Evolutionary conservation across 768 basidiomycete species (phyloP), one percentile per base, ranked within the genome.

Genomic region (Fistulinella prunicolor): DNA sequence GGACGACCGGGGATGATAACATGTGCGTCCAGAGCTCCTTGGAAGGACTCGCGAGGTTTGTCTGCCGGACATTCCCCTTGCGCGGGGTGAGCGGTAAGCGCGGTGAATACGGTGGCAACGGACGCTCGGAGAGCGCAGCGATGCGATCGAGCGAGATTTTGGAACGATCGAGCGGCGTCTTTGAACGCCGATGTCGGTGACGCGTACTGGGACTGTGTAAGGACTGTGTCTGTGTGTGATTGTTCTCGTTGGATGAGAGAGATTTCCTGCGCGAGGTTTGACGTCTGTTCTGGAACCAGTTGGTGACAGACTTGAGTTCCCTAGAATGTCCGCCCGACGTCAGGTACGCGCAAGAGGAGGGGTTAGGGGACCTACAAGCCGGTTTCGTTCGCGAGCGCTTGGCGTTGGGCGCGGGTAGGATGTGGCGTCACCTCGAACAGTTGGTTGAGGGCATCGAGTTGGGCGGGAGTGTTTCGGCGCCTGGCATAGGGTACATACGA

Each of bases 231-330:
- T 29, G 56, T 17, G 49, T 7, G 13, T 44, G 54, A n/a, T 49
- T 32, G 46, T 66, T 68, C 44, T 68, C 67, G 28, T 46, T 59
- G 34, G 36, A 53, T 4, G 53, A 38, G 36, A 24, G 50, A 1
- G 55, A 57, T 48, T 59, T 66, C 41, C 40, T 62, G 44, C 58
- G 56, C 10, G 55, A 56, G 16, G 63, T 83, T 56, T 88, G 85
- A 17, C 86, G 83, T 66, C 79, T 86, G 66, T 89, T 89, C 65
- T 89, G 87, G 62, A 88, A 88, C 87, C 87, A 89, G 42, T 87
- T 84, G 10, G 85, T 84, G 44, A 84, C 81, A 1, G 82, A 82
- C 56, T 81, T 83, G 23, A 77, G 72, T 61, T 83, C 82, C 82
- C 82, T 84, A 23, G 37, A 32, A 26, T 9, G 19, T 40, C 20